Percentiles rank a stretch among this genome's conserved stretches.
Evolutionary conservation across 352 stramenopile genomes (phyloP).

Genomic region (Thraustochytrium striatum): DNA sequence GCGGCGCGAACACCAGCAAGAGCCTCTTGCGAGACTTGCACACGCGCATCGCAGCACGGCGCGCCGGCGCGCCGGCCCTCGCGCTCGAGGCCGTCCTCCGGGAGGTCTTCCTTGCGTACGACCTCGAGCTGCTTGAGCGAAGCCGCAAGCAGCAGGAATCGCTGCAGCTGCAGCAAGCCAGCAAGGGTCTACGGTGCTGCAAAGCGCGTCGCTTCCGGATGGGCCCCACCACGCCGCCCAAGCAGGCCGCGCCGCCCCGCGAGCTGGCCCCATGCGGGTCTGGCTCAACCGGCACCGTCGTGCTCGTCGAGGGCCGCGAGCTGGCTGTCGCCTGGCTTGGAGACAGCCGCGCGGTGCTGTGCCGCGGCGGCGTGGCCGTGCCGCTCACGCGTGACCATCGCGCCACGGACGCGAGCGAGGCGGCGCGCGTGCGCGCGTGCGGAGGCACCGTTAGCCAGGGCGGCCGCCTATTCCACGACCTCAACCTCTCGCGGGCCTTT

Average conservation of each 20-base stretch:
- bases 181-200: background rate
- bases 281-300: slow-evolving; percentile 69
- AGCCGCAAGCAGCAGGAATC: background rate
- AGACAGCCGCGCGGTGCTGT: slow-evolving; percentile 68
- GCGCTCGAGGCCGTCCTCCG: slow-evolving; percentile 53
- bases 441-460: slow-evolving; percentile 62
- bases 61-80: background rate
- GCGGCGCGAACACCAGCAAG: slow-evolving; percentile 65
- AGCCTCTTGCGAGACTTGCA: slow-evolving; percentile 73
- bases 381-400: slow-evolving; percentile 69
- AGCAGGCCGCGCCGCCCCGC: slow-evolving; percentile 63
- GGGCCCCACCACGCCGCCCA: background rate
- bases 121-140: slow-evolving; percentile 56
- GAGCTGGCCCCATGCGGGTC: slow-evolving; percentile 66
- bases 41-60: slow-evolving; percentile 61
- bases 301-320: slow-evolving; percentile 55
- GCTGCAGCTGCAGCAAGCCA: background rate
- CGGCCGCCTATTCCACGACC: slow-evolving; percentile 17
- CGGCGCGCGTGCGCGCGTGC: slow-evolving; percentile 60
- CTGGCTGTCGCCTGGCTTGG: slow-evolving; percentile 65
- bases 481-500: slow-evolving; percentile 76
- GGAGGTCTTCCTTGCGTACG: slow-evolving; percentile 60
- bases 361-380: slow-evolving; percentile 56
- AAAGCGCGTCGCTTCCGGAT: background rate
- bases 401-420: slow-evolving; percentile 59